Base-by-base conservation (phyloP, 768 basidiomycete species). In the Lactarius pseudohatsudake region DNA sequence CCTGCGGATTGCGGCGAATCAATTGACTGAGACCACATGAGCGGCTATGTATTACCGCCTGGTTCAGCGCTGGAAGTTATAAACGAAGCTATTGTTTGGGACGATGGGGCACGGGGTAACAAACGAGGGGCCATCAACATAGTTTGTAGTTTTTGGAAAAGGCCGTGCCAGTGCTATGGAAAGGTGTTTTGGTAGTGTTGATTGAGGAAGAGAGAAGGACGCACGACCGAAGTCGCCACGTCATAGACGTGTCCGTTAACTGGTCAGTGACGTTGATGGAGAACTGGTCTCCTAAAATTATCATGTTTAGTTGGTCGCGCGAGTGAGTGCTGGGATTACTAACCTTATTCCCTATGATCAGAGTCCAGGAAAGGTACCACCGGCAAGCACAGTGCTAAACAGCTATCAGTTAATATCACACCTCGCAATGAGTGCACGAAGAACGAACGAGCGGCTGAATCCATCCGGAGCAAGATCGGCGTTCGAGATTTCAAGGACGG, bases 121-220 rank as follows among this genome's bases (percentile, higher is more conserved):
- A 28, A 74, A 76, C 3, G 74, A 72, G 1, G 75, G 67, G 9
- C 85, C 85, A 62, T 86, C 85, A 1, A 77, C 80, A 73, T 75
- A 81, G 63, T 78, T 81, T 6, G 80, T 79, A 3, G 68, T 64
- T 1, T 72, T 70, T 85, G 84, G 60, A 74, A 77, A 57, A 85
- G 70, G 3, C 85, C 84, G 69, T 85, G 85, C 83, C 83, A 85
- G 68, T 86, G 84, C 85, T 86, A 56, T 3, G 56, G 4, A 2
- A 40, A n/a, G 0, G 43, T 10, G 43, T 66, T 66, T n/a, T 38
- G 64, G 41, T 56, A 47, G 18, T 53, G n/a, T 16, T 10, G 30
- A 8, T 4, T 70, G 5, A 40, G 36, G n/a, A 56, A 20, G 53
- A 16, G 6, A 50, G 22, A n/a, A 11, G 9, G 15, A 53, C 82